Evolutionary conservation across 1,284 basidiomycete species (phyloP).

Genomic region (Peniophora sp.): DNA sequence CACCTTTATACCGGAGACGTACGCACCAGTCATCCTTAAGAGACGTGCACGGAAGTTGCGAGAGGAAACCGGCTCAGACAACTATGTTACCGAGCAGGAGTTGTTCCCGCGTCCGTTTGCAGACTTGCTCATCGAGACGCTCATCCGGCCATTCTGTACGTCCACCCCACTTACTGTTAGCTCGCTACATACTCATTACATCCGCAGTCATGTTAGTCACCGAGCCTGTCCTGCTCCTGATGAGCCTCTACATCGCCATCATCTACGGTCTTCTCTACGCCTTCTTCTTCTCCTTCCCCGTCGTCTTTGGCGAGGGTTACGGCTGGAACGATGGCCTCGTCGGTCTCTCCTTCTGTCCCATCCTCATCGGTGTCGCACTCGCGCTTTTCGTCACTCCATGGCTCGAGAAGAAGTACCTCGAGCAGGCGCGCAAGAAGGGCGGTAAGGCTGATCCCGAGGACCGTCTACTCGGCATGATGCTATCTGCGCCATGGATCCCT

Average conservation of each 20-base stretch:
- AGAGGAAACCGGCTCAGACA: conserved; percentile 24
- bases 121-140: conserved; percentile 14
- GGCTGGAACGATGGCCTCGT: conserved; percentile 33
- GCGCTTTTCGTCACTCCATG: conserved; percentile 28
- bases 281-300: conserved; percentile 25
- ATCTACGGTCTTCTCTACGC: conserved; percentile 26
- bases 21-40: conserved; percentile 39
- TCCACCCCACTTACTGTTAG: not conserved
- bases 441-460: conserved; percentile 6
- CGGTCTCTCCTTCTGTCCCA: conserved; percentile 38
- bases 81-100: conserved; percentile 30
- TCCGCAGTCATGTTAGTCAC: conserved; percentile 26
- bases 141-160: conserved; percentile 26
- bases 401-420: conserved; percentile 27
- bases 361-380: conserved; percentile 34
- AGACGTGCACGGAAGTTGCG: conserved; percentile 30
- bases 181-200: conserved; percentile 5
- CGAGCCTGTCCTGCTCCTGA: conserved; percentile 38
- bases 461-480: conserved; percentile 22
- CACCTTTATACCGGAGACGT: conserved; percentile 23
- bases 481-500: conserved; percentile 21
- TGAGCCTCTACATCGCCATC: conserved; percentile 38
- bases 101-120: conserved; percentile 21
- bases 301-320: conserved; percentile 35
- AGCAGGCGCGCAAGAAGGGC: conserved; percentile 16